These are phyloP conservation scores for Deuterostichococcus epilithicus DNA, from an alignment of 139 green algal genomes.

Conservation along the genomic window DNA sequence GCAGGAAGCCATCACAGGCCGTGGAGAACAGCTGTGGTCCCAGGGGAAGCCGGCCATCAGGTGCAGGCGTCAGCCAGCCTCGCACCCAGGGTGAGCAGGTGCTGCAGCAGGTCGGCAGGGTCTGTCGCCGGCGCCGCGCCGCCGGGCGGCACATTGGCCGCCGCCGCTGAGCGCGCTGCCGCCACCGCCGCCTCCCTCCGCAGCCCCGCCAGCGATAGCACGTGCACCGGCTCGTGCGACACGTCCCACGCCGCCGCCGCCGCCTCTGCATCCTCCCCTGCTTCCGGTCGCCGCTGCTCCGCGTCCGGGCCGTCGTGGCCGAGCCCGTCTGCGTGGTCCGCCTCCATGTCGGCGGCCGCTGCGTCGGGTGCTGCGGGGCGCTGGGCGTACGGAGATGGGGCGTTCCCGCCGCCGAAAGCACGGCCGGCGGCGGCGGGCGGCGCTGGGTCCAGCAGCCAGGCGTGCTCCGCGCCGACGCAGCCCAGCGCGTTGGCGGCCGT, in stretches of 20 bases:
- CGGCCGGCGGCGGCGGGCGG: not conserved
- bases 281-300: not conserved
- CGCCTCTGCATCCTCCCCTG: not conserved
- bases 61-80: not conserved
- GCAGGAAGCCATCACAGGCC: too few species aligned
- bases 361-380: not conserved
- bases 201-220: conserved; percentile 25
- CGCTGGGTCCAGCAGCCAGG: conserved; percentile 35
- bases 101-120: conserved; percentile 17
- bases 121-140: not conserved
- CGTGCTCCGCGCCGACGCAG: conserved; percentile 18
- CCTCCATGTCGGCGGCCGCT: not conserved
- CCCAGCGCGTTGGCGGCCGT: conserved; percentile 7
- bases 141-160: not conserved
- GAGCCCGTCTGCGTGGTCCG: not conserved
- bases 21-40: too few species aligned
- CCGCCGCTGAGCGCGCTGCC: not conserved
- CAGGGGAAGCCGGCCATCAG: too few species aligned
- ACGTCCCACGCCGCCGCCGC: not conserved
- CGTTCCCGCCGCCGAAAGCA: not conserved
- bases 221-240: not conserved
- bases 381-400: too few species aligned
- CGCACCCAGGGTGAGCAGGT: conserved; percentile 27
- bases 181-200: conserved; percentile 21
- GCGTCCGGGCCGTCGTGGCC: too few species aligned